phyloP scores from a whole-genome alignment of 169 alveolate species.

The Babesia divergens region DNA sequence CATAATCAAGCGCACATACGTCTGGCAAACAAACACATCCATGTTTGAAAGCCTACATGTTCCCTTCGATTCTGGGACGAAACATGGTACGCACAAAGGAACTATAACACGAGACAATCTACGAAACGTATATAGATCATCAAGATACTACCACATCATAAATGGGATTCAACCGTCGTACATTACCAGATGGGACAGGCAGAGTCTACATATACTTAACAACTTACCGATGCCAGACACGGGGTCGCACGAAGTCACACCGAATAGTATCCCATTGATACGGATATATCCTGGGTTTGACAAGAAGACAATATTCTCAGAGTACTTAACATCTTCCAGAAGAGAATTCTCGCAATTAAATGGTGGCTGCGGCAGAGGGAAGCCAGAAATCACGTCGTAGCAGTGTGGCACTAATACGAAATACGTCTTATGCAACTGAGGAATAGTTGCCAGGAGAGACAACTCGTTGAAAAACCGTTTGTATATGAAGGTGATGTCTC shows the following conservation, averaged over 20 bases:
- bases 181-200: no score
- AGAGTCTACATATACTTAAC: no score
- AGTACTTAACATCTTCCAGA: neutral
- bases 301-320: constrained; percentile 49
- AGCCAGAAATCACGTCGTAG: constrained; percentile 53
- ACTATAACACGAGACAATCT: no score
- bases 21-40: no score
- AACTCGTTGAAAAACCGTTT: constrained; percentile 41
- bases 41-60: no score
- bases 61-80: no score
- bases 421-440: constrained; percentile 26
- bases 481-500: constrained; percentile 56
- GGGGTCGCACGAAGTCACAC: constrained; percentile 65
- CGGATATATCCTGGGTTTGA: constrained; percentile 62
- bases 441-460: constrained; percentile 7
- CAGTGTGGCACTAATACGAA: constrained; percentile 64
- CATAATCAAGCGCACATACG: no score
- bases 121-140: no score
- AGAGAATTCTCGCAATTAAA: constrained; percentile 30
- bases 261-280: constrained; percentile 49
- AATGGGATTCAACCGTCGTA: no score
- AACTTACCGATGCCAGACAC: constrained; percentile 56
- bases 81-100: no score
- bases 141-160: no score
- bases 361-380: constrained; percentile 69